A percentile compares a stretch with the other conserved stretches of the same genome.
These are phyloP conservation scores for Globisporangium megalacanthum DNA, from an alignment of 352 stramenopile species.

Conservation along the genomic window DNA sequence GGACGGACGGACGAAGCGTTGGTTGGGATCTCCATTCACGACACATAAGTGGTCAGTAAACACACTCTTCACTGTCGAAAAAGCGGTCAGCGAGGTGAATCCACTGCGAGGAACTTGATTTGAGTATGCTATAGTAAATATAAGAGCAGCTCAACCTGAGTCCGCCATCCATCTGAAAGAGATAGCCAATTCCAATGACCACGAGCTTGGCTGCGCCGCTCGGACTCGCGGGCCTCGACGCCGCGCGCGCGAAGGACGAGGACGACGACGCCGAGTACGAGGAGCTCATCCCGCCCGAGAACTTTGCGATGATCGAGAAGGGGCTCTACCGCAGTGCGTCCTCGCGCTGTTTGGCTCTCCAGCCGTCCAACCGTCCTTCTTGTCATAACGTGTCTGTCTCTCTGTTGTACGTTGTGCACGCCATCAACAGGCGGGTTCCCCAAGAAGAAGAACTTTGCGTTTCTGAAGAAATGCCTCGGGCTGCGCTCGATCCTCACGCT, in stretches of 20 bases:
- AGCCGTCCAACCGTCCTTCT: too few relatives aligned
- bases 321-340: constrained; percentile 76
- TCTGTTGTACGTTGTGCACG: not conserved
- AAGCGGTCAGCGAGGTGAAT: too few relatives aligned
- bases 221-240: constrained; percentile 1
- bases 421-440: constrained; percentile 57
- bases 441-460: constrained; percentile 88
- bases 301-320: constrained; percentile 87
- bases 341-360: not conserved
- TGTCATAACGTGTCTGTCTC: not conserved
- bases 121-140: too few relatives aligned
- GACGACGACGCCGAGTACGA: constrained; percentile 73
- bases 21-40: too few relatives aligned
- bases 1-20: too few relatives aligned
- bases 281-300: constrained; percentile 82
- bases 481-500: constrained; percentile 82
- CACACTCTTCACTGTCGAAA: too few relatives aligned
- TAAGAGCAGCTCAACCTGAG: too few relatives aligned
- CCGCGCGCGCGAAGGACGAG: constrained; percentile 28
- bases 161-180: too few relatives aligned
- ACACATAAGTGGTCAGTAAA: too few relatives aligned
- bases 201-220: not conserved
- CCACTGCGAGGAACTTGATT: too few relatives aligned
- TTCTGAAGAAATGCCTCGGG: constrained; percentile 69
- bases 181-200: too few relatives aligned